phyloP scores from a whole-genome alignment of 768 basidiomycete species.

The Suillus discolor region DNA sequence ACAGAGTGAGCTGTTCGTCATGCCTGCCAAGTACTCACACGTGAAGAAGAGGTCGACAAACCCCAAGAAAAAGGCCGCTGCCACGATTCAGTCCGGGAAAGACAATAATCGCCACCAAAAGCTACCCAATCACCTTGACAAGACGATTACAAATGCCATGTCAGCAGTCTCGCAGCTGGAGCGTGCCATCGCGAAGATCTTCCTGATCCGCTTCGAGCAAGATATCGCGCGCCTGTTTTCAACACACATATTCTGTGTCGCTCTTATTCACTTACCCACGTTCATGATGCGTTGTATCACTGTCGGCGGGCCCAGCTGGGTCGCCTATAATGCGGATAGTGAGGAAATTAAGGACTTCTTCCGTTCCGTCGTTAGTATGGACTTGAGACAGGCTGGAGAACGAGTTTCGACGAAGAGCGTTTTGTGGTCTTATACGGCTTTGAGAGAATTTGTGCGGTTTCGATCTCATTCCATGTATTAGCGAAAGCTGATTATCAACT shows the following conservation, averaged over 20 bases:
- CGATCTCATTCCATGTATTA: neutral
- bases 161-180: slow-evolving; percentile 67
- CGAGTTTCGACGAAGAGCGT: slow-evolving; percentile 80
- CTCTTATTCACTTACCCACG: slow-evolving; percentile 67
- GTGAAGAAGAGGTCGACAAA: slow-evolving; percentile 64
- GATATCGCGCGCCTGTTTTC: slow-evolving; percentile 79
- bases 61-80: slow-evolving; percentile 48
- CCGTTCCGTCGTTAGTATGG: slow-evolving; percentile 70
- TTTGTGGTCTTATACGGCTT: slow-evolving; percentile 79
- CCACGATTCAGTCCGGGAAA: slow-evolving; percentile 21
- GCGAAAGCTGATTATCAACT: neutral
- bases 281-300: slow-evolving; percentile 66
- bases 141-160: slow-evolving; percentile 56
- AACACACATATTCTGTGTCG: slow-evolving; percentile 63
- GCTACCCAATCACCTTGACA: slow-evolving; percentile 54
- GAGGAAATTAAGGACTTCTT: slow-evolving; percentile 80
- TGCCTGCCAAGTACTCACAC: slow-evolving; percentile 77
- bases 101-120: slow-evolving; percentile 36
- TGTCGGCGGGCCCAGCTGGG: slow-evolving; percentile 67
- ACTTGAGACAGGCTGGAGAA: slow-evolving; percentile 76
- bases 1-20: slow-evolving; percentile 23
- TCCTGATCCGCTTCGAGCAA: slow-evolving; percentile 71
- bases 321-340: slow-evolving; percentile 63
- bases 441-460: slow-evolving; percentile 69
- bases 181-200: slow-evolving; percentile 65